A percentile compares a stretch with the other conserved stretches of the same genome.
These are phyloP conservation scores for Paecilomyces niveus DNA, from an alignment of 2,329 filamentous ascomycete genomes.

Conservation along the genomic window DNA sequence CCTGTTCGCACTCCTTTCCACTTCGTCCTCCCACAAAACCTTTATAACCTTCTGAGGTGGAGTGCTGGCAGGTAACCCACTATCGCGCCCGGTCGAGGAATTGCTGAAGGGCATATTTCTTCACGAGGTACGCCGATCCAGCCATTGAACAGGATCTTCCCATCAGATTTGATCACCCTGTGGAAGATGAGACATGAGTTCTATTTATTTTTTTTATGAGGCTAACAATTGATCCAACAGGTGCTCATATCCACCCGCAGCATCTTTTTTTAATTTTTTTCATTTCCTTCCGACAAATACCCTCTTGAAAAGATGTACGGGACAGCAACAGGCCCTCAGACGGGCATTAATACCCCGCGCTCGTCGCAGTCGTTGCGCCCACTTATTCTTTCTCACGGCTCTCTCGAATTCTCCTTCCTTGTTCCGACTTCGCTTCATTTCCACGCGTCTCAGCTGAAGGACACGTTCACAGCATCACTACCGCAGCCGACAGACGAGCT, in stretches of 20 bases:
- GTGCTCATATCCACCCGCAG: not conserved
- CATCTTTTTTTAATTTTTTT: not conserved
- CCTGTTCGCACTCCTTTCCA: not conserved
- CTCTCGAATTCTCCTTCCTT: slow-evolving; percentile 91
- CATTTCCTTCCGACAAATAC: slow-evolving; percentile 1
- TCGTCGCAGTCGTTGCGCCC: slow-evolving; percentile 89
- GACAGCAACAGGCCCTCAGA: slow-evolving; percentile 73
- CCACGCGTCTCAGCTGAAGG: slow-evolving; percentile 89
- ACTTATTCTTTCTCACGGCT: slow-evolving; percentile 83
- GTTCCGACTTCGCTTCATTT: slow-evolving; percentile 94
- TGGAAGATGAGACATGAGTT: not conserved
- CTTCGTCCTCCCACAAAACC: not conserved
- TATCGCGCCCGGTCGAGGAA: not conserved
- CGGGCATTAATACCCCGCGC: slow-evolving; percentile 92
- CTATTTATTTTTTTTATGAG: not conserved
- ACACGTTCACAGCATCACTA: slow-evolving; percentile 76
- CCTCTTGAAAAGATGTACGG: slow-evolving; percentile 65
- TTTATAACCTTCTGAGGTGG: not conserved
- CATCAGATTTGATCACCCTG: no score
- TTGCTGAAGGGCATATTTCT: not conserved
- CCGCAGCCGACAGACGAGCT: slow-evolving; percentile 93
- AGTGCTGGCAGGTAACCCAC: not conserved
- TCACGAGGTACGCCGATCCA: not conserved
- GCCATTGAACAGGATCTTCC: not conserved
- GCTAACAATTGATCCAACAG: not conserved